phyloP scores from a whole-genome alignment of 495 filamentous ascomycete genomes.

The Annulohypoxylon moriforme region DNA sequence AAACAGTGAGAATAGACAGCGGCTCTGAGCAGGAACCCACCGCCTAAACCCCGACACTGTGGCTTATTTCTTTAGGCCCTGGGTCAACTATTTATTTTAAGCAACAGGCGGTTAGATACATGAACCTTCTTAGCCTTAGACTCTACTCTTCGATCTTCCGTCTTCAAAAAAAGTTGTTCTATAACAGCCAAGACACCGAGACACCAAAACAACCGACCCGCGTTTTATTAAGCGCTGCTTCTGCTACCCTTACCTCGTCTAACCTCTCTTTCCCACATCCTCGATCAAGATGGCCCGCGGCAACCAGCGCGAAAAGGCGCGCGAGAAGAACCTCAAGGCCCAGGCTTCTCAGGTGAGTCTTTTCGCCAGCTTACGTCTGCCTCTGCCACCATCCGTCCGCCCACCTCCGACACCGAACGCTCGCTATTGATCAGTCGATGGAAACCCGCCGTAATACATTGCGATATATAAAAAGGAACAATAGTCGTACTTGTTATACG shows the following conservation, averaged over 20 bases:
- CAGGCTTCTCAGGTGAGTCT: slow-evolving; percentile 63
- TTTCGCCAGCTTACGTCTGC: slow-evolving; percentile 19
- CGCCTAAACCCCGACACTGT: slow-evolving; percentile 14
- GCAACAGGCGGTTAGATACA: slow-evolving; percentile 38
- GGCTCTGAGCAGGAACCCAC: slow-evolving; percentile 24
- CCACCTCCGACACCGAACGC: slow-evolving; percentile 3
- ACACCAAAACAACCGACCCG: slow-evolving; percentile 10
- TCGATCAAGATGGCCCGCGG: slow-evolving; percentile 79
- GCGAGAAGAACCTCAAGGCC: slow-evolving; percentile 82
- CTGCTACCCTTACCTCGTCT: slow-evolving; percentile 15
- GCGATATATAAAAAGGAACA: background rate
- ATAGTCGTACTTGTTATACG: background rate
- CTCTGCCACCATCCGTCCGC: slow-evolving; percentile 1
- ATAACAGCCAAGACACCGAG: background rate
- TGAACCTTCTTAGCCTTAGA: slow-evolving; percentile 17
- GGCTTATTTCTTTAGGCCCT: background rate
- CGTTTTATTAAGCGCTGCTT: slow-evolving; percentile 43
- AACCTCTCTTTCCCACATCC: slow-evolving; percentile 9
- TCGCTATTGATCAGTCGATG: background rate
- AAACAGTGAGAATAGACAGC: slow-evolving; percentile 12
- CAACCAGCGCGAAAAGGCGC: slow-evolving; percentile 91
- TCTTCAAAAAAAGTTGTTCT: background rate
- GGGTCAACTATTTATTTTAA: slow-evolving; percentile 36
- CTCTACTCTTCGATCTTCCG: slow-evolving; percentile 1
- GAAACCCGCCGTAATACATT: background rate